Evolutionary conservation across 2,329 filamentous ascomycete species (phyloP).

Genomic region (Escovopsis sp.): DNA sequence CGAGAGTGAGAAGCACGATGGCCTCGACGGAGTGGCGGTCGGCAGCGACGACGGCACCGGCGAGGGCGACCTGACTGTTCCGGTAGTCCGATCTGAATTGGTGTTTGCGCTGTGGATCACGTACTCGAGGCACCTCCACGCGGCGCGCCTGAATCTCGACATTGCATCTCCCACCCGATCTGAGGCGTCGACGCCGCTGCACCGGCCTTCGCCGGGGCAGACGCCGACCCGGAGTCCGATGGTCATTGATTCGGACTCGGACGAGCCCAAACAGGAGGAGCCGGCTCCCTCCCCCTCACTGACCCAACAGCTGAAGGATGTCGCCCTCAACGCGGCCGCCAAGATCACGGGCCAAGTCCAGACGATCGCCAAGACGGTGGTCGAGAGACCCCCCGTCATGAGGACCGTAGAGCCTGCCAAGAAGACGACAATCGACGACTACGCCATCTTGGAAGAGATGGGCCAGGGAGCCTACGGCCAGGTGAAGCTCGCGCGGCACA

Average conservation of each 20-base stretch:
- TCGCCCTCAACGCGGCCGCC: conserved; percentile 38
- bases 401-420: conserved; percentile 23
- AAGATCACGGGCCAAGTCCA: conserved; percentile 32
- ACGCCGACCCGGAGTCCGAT: conserved; percentile 41
- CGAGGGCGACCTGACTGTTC: conserved; percentile 26
- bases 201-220: conserved; percentile 67
- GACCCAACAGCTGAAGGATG: conserved; percentile 42
- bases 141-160: conserved; percentile 33
- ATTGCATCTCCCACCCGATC: conserved; percentile 48
- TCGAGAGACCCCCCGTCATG: conserved; percentile 20
- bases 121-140: conserved; percentile 83
- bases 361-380: conserved; percentile 14
- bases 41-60: conserved; percentile 33
- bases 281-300: conserved; percentile 31
- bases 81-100: conserved; percentile 50
- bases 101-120: conserved; percentile 96
- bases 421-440: conserved; percentile 83
- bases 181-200: conserved; percentile 54
- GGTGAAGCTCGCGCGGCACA: conserved; percentile 85
- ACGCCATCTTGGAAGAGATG: conserved; percentile 92
- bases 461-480: conserved; percentile 95
- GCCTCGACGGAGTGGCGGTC: conserved; percentile 47
- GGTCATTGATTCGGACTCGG: conserved; percentile 37
- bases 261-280: conserved; percentile 27
- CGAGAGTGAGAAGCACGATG: conserved; percentile 64